These are phyloP conservation scores for Prillingera fragicola DNA, from an alignment of 1,284 basidiomycete genomes.

Conservation along the genomic window DNA sequence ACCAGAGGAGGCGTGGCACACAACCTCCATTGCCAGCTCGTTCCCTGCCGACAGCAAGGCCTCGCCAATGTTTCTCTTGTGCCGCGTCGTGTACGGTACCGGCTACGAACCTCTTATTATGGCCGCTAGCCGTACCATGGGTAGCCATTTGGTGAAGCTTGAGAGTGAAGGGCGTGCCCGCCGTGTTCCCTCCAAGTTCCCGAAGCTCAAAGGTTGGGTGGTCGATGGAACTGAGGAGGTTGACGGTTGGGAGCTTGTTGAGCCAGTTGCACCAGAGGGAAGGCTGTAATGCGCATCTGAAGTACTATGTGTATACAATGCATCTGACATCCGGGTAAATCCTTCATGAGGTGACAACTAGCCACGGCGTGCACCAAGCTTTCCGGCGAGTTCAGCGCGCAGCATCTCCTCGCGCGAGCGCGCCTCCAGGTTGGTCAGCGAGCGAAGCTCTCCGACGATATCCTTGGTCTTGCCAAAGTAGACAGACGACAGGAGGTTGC, in stretches of 20 bases:
- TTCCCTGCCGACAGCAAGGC: conserved; percentile 7
- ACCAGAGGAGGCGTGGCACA: conserved; percentile 3
- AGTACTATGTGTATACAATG: conserved; percentile 15
- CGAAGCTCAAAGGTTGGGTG: conserved; percentile 20
- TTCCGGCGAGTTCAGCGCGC: conserved; percentile 85
- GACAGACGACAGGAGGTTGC: conserved; percentile 90
- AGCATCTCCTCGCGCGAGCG: conserved; percentile 74
- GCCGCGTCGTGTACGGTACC: conserved; percentile 33
- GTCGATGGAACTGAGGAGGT: conserved; percentile 18
- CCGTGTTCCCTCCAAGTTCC: conserved; percentile 20
- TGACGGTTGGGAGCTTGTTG: conserved; percentile 27
- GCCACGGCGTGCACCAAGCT: conserved; percentile 36
- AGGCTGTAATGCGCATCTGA: too few relatives aligned
- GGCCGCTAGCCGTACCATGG: conserved; percentile 27
- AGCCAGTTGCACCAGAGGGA: too few relatives aligned
- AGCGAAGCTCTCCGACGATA: conserved; percentile 84
- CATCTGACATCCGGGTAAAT: conserved; percentile 1
- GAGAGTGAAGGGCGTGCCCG: conserved; percentile 59
- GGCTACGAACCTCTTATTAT: conserved; percentile 31
- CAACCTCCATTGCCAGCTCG: neutral
- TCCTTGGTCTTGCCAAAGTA: conserved; percentile 98
- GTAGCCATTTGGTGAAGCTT: conserved; percentile 35
- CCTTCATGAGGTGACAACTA: too few relatives aligned
- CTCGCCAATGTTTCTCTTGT: conserved; percentile 24
- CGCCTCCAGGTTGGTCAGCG: conserved; percentile 77